Evolutionary conservation across 2,329 filamentous ascomycete genomes (phyloP), one percentile per base, ranked within the genome.

Genomic region (Chaetomium olivaceum): DNA sequence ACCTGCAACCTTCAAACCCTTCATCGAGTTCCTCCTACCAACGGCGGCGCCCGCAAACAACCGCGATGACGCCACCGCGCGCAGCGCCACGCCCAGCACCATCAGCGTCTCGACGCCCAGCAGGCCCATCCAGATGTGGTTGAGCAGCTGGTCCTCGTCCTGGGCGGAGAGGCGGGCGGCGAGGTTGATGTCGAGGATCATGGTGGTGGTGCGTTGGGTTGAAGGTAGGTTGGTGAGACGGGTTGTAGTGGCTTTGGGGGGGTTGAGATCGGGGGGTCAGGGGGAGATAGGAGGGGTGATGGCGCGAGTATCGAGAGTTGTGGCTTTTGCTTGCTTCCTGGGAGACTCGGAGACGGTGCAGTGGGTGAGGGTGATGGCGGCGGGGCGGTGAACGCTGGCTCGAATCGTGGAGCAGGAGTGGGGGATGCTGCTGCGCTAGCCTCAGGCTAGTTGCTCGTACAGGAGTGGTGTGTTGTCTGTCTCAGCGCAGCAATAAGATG

Each of bases 101-200:
- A 76, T 73, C 23, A 75, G 54, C 1, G 72, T 73, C 66, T 76
- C 71, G 3, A 76, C 61, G 25, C 71, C 71, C 16, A 76, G 62
- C 50, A 76, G 65, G 16, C 70, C 66, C 36, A 75, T 70, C 74
- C 74, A 76, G 33, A 76, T 62, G 39, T 67, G 67, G 68, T 76
- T 74, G 27, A 76, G 72, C 31, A 75, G 59, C 57, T 71, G 63
- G 67, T 76, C 69, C 59, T 76, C 74, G 59, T 73, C 69, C 48
- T 50, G 36, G 2, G 33, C 33, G 33, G 33, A 36, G 33, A 48
- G 29, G 16, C 70, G 65, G 54, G 74, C 67, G 5, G 31, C n/a
- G 57, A 31, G 25, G 43, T 59, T 29, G 21, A 31, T n/a, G 56
- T 29, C 12, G 36, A 21, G n/a, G 33, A 27, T 36, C 19, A 29